Base-by-base conservation (phyloP, 306 rosid species). In the Parietaria judaica region DNA sequence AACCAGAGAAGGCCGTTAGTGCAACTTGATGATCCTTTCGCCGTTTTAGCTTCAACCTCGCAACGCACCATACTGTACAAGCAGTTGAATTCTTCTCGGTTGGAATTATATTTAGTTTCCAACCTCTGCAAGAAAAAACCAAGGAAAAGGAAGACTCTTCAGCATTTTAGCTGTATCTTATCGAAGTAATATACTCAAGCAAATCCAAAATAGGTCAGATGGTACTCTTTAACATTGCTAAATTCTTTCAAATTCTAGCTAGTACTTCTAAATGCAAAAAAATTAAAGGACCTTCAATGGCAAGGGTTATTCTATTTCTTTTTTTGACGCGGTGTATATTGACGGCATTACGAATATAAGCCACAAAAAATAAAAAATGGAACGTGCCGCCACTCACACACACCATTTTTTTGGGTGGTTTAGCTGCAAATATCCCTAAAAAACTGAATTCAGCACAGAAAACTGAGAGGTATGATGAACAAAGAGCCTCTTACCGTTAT, bases 1-100 rank as follows among this genome's bases (percentile, higher is more conserved):
- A 94, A 76, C 99, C 99, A 94, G 68, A 94, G 97, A 78, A 94
- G 97, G 54, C 99, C 99, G 72, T 94, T 94, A 70, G 99, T 68
- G 78, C 97, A 86, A 73, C 99, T 94, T 69, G 99, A 94, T 65
- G 97, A 83, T 63, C 79, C 79, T 74, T 88, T 94, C 14, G 94
- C 76, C 14, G 95, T 82, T 70, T 83, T 83, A 72, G 81, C 71
- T 73, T 81, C 97, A 78, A 94, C 72, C 81, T 94, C 99, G 38
- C 36, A 60, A 54, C 74, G 86, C 31, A 94, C 99, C 90, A 94
- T 62, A 79, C 79, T 79, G 73, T 84, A 94, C 78, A 94, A 66
- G 70, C 66, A 69, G 58, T 80, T 74, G 84, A 88, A 88, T 56
- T 67, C 66, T 5, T 83, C 13, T 46, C 95, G 79, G 72, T 79